Percentiles rank a stretch among this genome's conserved stretches.
Evolutionary conservation across 2,329 filamentous ascomycete genomes (phyloP).

Genomic region (Diplodia sapinea): DNA sequence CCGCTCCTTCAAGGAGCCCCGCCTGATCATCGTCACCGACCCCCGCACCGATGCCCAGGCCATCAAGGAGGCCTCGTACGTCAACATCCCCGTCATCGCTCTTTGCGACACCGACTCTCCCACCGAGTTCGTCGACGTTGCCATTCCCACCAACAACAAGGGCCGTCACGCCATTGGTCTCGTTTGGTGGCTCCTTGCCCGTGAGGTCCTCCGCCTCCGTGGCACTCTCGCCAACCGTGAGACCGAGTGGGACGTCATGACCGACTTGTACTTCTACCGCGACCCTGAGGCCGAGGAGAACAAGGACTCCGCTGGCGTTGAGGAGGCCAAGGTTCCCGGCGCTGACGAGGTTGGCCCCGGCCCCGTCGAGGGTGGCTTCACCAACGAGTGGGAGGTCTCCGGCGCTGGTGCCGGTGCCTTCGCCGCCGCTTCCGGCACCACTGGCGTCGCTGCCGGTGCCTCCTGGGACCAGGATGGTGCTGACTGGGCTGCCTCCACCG

Average conservation of each 20-base stretch:
- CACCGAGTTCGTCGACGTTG: slow-evolving; percentile 99
- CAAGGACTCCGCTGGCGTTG: slow-evolving; percentile 82
- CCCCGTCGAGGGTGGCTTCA: slow-evolving; percentile 80
- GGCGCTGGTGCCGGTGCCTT: slow-evolving; percentile 69
- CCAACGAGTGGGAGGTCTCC: slow-evolving; percentile 84
- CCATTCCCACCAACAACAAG: slow-evolving; percentile 99
- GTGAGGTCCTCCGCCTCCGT: slow-evolving; percentile 98
- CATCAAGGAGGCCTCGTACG: slow-evolving; percentile 99
- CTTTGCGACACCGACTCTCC: slow-evolving; percentile 99
- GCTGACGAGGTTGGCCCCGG: slow-evolving; percentile 82
- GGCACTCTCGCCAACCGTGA: slow-evolving; percentile 96
- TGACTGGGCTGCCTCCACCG: slow-evolving; percentile 71
- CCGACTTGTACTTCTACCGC: slow-evolving; percentile 99
- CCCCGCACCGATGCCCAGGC: slow-evolving; percentile 99
- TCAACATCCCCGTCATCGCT: slow-evolving; percentile 99
- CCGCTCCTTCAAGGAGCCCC: slow-evolving; percentile 99
- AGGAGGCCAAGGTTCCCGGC: slow-evolving; percentile 83
- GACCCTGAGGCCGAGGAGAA: slow-evolving; percentile 99
- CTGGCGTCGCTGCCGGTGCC: slow-evolving; percentile 66
- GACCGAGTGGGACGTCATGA: slow-evolving; percentile 98
- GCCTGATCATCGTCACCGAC: slow-evolving; percentile 98
- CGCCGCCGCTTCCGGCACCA: slow-evolving; percentile 63
- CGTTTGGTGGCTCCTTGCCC: slow-evolving; percentile 99
- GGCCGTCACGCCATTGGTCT: slow-evolving; percentile 98
- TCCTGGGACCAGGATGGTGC: slow-evolving; percentile 68